Evolutionary conservation across 2,329 filamentous ascomycete genomes (phyloP).

Genomic region (Nothophoma quercina): DNA sequence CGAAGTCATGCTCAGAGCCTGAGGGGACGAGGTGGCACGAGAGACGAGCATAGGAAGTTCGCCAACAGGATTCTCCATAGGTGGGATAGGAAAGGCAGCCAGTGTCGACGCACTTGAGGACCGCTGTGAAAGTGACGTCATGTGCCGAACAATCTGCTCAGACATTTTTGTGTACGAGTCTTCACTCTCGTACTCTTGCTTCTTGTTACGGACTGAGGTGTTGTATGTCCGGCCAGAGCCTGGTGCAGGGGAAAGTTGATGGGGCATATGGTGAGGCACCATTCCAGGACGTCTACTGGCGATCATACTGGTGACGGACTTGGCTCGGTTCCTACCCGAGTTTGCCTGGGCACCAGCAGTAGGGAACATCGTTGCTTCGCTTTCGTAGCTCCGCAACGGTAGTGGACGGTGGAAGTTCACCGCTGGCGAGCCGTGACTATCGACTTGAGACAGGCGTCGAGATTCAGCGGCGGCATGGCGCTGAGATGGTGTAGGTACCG

Average conservation of each 20-base stretch:
- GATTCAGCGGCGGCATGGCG: constrained; percentile 4
- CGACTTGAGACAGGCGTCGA: constrained; percentile 1
- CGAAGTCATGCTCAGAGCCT: not conserved
- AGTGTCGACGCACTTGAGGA: constrained; percentile 5
- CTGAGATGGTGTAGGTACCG: constrained; percentile 3
- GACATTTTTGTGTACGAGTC: not conserved
- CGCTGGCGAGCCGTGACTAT: not conserved
- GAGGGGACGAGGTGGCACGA: constrained; percentile 3
- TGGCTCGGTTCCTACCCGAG: not conserved
- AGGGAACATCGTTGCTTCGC: constrained; percentile 12
- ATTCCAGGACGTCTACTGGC: not conserved
- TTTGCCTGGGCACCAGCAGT: constrained; percentile 4
- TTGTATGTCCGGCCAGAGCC: not conserved
- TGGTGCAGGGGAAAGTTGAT: not conserved
- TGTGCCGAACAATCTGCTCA: not conserved
- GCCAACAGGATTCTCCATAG: constrained; percentile 14
- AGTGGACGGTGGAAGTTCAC: constrained; percentile 21
- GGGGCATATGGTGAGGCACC: constrained; percentile 6
- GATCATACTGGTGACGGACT: constrained; percentile 5
- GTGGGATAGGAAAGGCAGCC: constrained; percentile 19
- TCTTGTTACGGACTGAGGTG: not conserved
- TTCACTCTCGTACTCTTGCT: not conserved
- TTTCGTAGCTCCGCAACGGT: constrained; percentile 25
- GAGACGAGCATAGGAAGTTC: constrained; percentile 16
- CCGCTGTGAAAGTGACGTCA: not conserved